Conservation (phyloP, 192 early-diverging fungal genomes). For the Fimicolochytrium jonesii region DNA sequence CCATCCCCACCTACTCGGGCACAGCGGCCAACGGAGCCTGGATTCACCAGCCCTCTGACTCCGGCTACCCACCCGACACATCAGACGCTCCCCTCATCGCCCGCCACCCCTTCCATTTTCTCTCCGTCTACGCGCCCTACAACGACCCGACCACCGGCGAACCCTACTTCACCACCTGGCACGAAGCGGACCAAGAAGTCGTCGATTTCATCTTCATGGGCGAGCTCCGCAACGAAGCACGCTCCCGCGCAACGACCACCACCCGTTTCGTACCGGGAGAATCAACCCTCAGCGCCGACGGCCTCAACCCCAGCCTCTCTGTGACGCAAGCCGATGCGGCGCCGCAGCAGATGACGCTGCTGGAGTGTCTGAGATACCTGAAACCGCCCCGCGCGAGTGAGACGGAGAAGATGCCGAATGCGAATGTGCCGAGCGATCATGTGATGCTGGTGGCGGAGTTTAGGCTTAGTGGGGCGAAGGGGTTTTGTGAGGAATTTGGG, state of each 20-base stretch:
- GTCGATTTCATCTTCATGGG: slow-evolving; percentile 23
- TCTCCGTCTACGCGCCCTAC: slow-evolving; percentile 21
- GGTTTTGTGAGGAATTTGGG: no score
- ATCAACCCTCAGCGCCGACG: neutral
- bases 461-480: no score
- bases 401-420: slow-evolving; percentile 3
- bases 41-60: no score
- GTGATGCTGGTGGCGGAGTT: slow-evolving; percentile 19
- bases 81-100: neutral
- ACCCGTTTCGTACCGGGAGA: neutral
- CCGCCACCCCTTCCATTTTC: slow-evolving; percentile 16
- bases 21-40: no score
- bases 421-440: slow-evolving; percentile 21
- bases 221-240: neutral
- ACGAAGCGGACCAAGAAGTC: slow-evolving; percentile 12
- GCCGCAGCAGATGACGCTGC: neutral
- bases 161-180: slow-evolving; percentile 17
- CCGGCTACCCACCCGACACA: no score
- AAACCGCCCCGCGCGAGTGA: neutral
- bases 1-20: no score
- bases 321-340: neutral
- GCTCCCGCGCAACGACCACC: neutral
- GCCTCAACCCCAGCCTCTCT: no score
- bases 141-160: neutral
- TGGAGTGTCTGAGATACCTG: slow-evolving; percentile 19